Evolutionary conservation across 2,329 filamentous ascomycete species (phyloP).

Genomic region (Cercospora janseana): DNA sequence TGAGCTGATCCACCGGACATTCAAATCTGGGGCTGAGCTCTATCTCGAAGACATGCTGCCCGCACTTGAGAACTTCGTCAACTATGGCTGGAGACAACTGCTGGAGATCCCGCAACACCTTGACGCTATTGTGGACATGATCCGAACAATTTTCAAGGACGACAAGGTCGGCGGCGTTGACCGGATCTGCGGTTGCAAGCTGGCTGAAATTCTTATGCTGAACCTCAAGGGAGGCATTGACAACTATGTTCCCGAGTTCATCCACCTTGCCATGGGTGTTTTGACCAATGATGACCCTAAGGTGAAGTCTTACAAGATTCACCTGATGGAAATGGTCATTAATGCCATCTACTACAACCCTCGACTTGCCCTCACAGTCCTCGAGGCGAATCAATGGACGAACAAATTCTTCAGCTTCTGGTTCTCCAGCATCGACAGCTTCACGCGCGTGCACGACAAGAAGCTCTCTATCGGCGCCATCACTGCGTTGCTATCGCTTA

Average conservation of each 20-base stretch:
- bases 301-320: constrained; percentile 90
- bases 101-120: constrained; percentile 82
- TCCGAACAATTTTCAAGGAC: constrained; percentile 89
- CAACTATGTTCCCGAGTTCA: constrained; percentile 82
- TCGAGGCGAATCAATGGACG: constrained; percentile 92
- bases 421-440: constrained; percentile 94
- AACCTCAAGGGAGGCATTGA: constrained; percentile 87
- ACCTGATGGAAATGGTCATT: constrained; percentile 98
- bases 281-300: constrained; percentile 73
- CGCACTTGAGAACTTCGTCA: constrained; percentile 94
- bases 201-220: constrained; percentile 95
- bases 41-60: constrained; percentile 99
- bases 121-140: constrained; percentile 87
- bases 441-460: constrained; percentile 95
- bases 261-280: constrained; percentile 82
- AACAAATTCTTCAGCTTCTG: constrained; percentile 99
- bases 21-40: constrained; percentile 93
- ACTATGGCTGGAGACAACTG: constrained; percentile 80
- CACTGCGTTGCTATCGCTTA: constrained; percentile 75
- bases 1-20: constrained; percentile 91
- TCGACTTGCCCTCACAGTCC: constrained; percentile 73
- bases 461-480: constrained; percentile 97
- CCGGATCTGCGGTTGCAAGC: constrained; percentile 93
- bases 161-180: constrained; percentile 91
- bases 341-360: constrained; percentile 98